These are phyloP conservation scores for Jatropha multifida DNA, from an alignment of 441 rosid genomes.

Conservation along the genomic window DNA sequence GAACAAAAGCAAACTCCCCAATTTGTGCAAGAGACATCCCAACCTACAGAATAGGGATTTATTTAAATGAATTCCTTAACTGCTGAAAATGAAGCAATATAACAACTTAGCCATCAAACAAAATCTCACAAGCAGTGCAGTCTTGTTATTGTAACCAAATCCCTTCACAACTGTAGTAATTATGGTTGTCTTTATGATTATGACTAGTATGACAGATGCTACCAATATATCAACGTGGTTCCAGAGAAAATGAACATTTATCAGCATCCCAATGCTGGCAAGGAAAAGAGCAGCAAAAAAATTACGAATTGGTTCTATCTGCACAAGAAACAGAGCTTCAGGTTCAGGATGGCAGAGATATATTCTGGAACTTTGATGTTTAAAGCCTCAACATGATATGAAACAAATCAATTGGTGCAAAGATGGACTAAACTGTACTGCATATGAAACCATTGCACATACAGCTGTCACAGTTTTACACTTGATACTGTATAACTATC, in stretches of 20 bases:
- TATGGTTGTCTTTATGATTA: slow-evolving; percentile 78
- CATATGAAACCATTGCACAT: not conserved
- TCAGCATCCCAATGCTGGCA: slow-evolving; percentile 96
- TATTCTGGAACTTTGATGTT: not conserved
- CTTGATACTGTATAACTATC: not conserved
- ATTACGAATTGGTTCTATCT: slow-evolving; percentile 96
- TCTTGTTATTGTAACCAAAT: slow-evolving; percentile 89
- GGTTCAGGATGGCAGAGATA: not conserved
- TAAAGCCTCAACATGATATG: slow-evolving; percentile 1
- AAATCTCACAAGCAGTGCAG: slow-evolving; percentile 76
- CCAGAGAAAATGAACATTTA: slow-evolving; percentile 95
- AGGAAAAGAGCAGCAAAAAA: slow-evolving; percentile 97
- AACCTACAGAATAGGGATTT: slow-evolving; percentile 45
- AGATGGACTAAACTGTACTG: not conserved
- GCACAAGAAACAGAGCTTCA: slow-evolving; percentile 26
- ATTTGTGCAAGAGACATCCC: slow-evolving; percentile 97
- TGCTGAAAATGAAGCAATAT: not conserved
- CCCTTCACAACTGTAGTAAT: slow-evolving; percentile 79
- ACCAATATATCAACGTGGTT: slow-evolving; percentile 86
- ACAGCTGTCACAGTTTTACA: not conserved
- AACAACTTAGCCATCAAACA: slow-evolving; percentile 7
- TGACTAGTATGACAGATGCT: slow-evolving; percentile 86
- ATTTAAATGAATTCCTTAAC: slow-evolving; percentile 9
- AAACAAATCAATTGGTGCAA: not conserved
- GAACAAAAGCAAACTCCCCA: slow-evolving; percentile 96